Conservation (phyloP, 2,329 filamentous ascomycete genomes). For the Neonectria magnoliae region DNA sequence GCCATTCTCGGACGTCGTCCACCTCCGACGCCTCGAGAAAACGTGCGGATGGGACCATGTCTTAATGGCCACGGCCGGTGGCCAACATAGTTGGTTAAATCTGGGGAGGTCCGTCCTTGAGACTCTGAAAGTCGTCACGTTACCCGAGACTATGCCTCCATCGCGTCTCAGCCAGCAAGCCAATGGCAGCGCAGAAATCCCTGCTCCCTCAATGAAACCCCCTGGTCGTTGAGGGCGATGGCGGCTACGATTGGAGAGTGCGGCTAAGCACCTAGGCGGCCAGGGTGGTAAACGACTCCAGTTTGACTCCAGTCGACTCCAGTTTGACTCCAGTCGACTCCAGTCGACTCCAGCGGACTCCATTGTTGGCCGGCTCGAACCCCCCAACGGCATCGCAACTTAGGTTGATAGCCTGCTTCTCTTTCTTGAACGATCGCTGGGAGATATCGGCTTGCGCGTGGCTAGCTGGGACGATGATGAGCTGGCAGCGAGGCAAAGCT, state of each 20-base stretch:
- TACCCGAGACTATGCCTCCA: slow-evolving; percentile 45
- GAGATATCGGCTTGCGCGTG: slow-evolving; percentile 31
- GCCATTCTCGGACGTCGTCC: slow-evolving; percentile 34
- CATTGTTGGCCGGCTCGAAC: slow-evolving; percentile 7
- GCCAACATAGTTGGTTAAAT: slow-evolving; percentile 11
- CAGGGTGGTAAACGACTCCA: slow-evolving; percentile 32
- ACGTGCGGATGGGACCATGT: slow-evolving; percentile 34
- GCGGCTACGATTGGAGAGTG: slow-evolving; percentile 49
- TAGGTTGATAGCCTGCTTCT: slow-evolving; percentile 14
- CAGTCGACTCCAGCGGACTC: slow-evolving; percentile 18
- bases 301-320: slow-evolving; percentile 22
- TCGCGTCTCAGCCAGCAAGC: slow-evolving; percentile 40
- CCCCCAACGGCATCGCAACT: slow-evolving; percentile 6
- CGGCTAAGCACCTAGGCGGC: slow-evolving; percentile 38
- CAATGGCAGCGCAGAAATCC: slow-evolving; percentile 49
- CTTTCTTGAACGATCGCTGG: slow-evolving; percentile 11
- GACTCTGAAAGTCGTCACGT: slow-evolving; percentile 44
- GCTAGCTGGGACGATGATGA: slow-evolving; percentile 41
- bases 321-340: slow-evolving; percentile 31
- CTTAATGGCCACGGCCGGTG: slow-evolving; percentile 33
- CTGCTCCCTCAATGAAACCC: slow-evolving; percentile 40
- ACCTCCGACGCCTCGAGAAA: slow-evolving; percentile 26
- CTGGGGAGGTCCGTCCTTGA: neutral
- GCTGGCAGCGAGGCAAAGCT: slow-evolving; percentile 42
- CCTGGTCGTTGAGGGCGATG: slow-evolving; percentile 44